Conservation (phyloP, 768 basidiomycete genomes). For the Leccinum incarnatum region DNA sequence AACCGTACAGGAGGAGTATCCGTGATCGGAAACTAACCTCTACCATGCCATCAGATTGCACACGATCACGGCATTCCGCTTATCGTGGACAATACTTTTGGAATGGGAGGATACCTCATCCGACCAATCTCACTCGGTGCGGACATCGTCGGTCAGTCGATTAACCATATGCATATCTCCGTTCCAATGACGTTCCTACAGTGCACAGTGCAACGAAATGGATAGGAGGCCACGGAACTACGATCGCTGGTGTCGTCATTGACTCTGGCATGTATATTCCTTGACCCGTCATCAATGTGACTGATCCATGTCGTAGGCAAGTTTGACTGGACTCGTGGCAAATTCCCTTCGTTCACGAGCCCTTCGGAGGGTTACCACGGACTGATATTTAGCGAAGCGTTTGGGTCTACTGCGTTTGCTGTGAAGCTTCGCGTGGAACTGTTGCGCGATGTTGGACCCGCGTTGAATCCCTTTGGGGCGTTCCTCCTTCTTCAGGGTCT, state of each 20-base stretch:
- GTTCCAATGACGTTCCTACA: slow-evolving; percentile 12
- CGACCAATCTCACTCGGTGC: slow-evolving; percentile 58
- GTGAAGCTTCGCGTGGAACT: slow-evolving; percentile 51
- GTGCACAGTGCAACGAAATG: slow-evolving; percentile 65
- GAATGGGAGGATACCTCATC: slow-evolving; percentile 56
- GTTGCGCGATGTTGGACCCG: slow-evolving; percentile 51
- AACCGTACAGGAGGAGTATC: too few species aligned
- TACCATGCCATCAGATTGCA: too few species aligned
- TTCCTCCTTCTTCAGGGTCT: slow-evolving; percentile 60
- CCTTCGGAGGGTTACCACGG: slow-evolving; percentile 60
- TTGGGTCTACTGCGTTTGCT: slow-evolving; percentile 47
- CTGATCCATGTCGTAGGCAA: slow-evolving; percentile 36
- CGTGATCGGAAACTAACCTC: too few species aligned
- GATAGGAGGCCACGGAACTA: slow-evolving; percentile 66
- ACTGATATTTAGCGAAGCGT: slow-evolving; percentile 46
- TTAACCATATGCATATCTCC: too few species aligned
- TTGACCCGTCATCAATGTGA: neutral
- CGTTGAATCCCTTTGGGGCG: slow-evolving; percentile 54
- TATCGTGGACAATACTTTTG: slow-evolving; percentile 66
- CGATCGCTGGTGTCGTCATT: slow-evolving; percentile 60
- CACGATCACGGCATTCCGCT: slow-evolving; percentile 51
- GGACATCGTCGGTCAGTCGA: slow-evolving; percentile 45
- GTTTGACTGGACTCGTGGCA: slow-evolving; percentile 53
- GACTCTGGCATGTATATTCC: slow-evolving; percentile 46
- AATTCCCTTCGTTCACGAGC: slow-evolving; percentile 55